A percentile compares a stretch with the other conserved stretches of the same genome.
phyloP scores from a whole-genome alignment of 2,329 filamentous ascomycete species.

The Hypoxylon sp. region DNA sequence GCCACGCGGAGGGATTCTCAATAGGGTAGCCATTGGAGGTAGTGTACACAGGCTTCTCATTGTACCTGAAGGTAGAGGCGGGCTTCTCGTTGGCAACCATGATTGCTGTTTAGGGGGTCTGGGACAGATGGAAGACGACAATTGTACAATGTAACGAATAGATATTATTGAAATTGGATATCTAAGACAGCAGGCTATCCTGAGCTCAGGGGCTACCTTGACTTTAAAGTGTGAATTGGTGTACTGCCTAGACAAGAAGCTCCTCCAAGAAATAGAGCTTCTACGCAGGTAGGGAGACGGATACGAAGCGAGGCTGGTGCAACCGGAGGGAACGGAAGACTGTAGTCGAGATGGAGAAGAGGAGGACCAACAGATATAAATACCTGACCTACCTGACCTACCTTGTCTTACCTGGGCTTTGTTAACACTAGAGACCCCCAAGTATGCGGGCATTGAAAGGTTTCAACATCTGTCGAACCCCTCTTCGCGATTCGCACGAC shows the following conservation, averaged over 20 bases:
- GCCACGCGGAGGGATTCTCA: conserved; percentile 48
- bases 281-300: conserved; percentile 16
- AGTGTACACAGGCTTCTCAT: conserved; percentile 70
- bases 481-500: conserved; percentile 23
- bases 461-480: conserved; percentile 30
- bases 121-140: conserved; percentile 8
- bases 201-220: conserved; percentile 24
- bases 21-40: conserved; percentile 59
- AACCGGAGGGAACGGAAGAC: conserved; percentile 38
- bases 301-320: conserved; percentile 32
- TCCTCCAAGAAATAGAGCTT: conserved; percentile 19
- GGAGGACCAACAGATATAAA: conserved; percentile 41
- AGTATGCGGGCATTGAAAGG: conserved; percentile 14
- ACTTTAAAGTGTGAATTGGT: conserved; percentile 12
- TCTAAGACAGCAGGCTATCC: conserved; percentile 21
- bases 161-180: conserved; percentile 9
- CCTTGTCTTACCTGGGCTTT: conserved; percentile 23
- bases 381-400: conserved; percentile 30
- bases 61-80: conserved; percentile 66
- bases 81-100: conserved; percentile 63
- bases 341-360: conserved; percentile 10
- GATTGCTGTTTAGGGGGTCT: conserved; percentile 43
- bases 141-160: neutral
- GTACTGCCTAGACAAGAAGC: conserved; percentile 26
- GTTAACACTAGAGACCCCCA: conserved; percentile 8